Evolutionary conservation across 2,329 filamentous ascomycete species (phyloP), one percentile per base, ranked within the genome.

Genomic region (Aspergillus jensenii): DNA sequence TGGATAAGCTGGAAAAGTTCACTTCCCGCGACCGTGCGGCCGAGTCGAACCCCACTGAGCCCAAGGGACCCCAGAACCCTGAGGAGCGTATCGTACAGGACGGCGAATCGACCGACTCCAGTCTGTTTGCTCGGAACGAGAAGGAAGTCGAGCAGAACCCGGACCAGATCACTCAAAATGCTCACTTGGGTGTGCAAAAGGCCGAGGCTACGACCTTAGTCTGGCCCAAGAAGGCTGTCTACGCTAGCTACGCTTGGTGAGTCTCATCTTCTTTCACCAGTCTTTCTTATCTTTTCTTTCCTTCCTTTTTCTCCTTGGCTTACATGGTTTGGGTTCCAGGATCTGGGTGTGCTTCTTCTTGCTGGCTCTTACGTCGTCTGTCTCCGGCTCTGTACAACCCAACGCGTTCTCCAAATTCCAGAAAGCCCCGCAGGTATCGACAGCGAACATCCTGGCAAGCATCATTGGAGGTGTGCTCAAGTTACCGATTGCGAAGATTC

Each of bases 401-500:
- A 82, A 78, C 54, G 81, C 83, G 39, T 84, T 81, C 49, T 80
- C 80, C 60, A 76, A 75, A 19, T 87, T 84, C 65, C 52, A 73
- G 17, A 71, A 23, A 75, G 86, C 72, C 77, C 84, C 50, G 63
- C 84, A 67, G 74, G 79, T 53, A 70, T 81, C 19, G 0, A 81
- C 84, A 2, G 82, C 83, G 14, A 74, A 75, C 51, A 82, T 88
- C 60, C 75, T 88, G 31, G 75, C 83, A 14, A 80, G 74, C 55
- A 74, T 87, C 37, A 82, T 88, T 39, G 80, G 80, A 37, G 86
- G 84, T 25, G 77, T 87, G 35, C 75, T 82, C 52, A 86, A 85
- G 67, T 76, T 89, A 14, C 82, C 85, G 1, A 77, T 86, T 33
- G 85, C 85, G 55, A 88, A 88, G 68, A 76, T 86, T 4, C 74